phyloP scores from a whole-genome alignment of 1,139 yeast species.

The Saccharomyces pastorianus region DNA sequence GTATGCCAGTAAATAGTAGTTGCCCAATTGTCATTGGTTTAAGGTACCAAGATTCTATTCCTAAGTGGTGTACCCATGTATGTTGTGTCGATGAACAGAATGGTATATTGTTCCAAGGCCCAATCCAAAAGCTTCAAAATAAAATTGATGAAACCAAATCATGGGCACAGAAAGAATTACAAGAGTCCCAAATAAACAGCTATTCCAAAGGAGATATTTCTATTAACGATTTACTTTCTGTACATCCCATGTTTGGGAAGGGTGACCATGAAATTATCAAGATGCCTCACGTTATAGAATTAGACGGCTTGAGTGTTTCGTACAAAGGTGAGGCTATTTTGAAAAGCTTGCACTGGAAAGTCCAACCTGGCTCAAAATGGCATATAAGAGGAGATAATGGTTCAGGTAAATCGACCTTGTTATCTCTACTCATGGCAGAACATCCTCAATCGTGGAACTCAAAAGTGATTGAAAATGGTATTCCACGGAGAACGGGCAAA shows the following conservation, averaged over 20 bases:
- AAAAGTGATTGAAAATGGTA: constrained; percentile 56
- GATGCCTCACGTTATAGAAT: constrained; percentile 43
- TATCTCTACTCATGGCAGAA: constrained; percentile 81
- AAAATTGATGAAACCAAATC: constrained; percentile 27
- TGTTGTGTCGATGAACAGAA: constrained; percentile 46
- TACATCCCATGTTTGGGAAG: constrained; percentile 19
- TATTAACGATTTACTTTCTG: constrained; percentile 18
- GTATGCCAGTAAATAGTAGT: constrained; percentile 15
- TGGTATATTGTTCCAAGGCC: constrained; percentile 49
- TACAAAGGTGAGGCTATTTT: constrained; percentile 59
- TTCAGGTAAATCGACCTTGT: constrained; percentile 81
- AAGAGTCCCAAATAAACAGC: constrained; percentile 4
- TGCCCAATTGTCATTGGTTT: constrained; percentile 55
- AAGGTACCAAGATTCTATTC: constrained; percentile 65
- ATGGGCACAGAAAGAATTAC: constrained; percentile 18
- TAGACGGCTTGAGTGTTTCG: constrained; percentile 55
- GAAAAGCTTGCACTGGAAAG: constrained; percentile 54
- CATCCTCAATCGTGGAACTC: constrained; percentile 95
- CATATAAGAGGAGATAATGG: constrained; percentile 87
- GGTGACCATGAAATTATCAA: constrained; percentile 15
- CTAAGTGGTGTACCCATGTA: constrained; percentile 70
- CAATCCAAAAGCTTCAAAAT: constrained; percentile 31
- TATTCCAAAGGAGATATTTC: constrained; percentile 3
- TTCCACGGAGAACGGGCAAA: constrained; percentile 65
- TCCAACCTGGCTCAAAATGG: constrained; percentile 72